Evolutionary conservation across 176 grass and related monocot genomes (phyloP).

Genomic region (Hordeum marinum): DNA sequence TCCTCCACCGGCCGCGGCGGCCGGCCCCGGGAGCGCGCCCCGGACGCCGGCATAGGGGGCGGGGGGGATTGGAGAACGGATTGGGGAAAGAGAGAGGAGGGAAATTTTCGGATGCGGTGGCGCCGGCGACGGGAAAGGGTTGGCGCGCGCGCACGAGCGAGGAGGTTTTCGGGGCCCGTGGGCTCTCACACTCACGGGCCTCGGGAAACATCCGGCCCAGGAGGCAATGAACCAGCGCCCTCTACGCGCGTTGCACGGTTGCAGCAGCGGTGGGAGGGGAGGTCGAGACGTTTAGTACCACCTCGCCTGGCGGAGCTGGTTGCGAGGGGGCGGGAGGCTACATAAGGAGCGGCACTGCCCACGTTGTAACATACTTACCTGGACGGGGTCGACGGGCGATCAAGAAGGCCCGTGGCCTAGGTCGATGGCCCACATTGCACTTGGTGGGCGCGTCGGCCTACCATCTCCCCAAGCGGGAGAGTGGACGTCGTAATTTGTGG

Average conservation of each 20-base stretch:
- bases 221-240: neutral
- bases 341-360: neutral
- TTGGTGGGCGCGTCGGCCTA: slow-evolving; percentile 14
- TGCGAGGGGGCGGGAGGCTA: neutral
- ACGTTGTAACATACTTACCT: slow-evolving; percentile 24
- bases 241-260: neutral
- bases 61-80: neutral
- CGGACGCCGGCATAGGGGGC: slow-evolving; percentile 20
- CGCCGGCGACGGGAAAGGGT: slow-evolving; percentile 8
- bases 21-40: slow-evolving; percentile 5
- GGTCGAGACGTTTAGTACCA: slow-evolving; percentile 31
- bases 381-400: slow-evolving; percentile 26
- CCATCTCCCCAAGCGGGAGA: slow-evolving; percentile 41
- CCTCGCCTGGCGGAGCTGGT: neutral
- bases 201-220: neutral
- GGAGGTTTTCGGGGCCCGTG: neutral
- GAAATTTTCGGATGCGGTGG: neutral
- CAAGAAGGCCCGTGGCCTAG: slow-evolving; percentile 29
- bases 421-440: slow-evolving; percentile 34
- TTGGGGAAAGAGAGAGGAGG: neutral
- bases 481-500: slow-evolving; percentile 67
- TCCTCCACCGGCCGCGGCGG: slow-evolving; percentile 7
- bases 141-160: slow-evolving; percentile 25
- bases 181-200: neutral
- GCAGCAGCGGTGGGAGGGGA: neutral